Evolutionary conservation across 2,329 filamentous ascomycete genomes (phyloP), one percentile per base, ranked within the genome.

Genomic region (Beauveria brongniartii): DNA sequence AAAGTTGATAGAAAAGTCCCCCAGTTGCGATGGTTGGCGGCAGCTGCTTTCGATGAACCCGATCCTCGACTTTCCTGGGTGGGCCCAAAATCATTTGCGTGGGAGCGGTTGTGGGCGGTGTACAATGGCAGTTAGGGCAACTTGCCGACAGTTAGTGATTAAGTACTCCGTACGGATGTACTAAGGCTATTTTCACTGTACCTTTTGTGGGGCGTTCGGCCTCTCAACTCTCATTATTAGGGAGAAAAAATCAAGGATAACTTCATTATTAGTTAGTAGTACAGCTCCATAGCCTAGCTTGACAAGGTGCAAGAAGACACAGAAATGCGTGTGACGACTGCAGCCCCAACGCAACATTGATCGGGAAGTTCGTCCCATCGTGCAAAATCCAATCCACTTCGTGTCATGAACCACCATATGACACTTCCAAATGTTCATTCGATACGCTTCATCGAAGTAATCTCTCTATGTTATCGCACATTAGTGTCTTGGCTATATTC

Each of bases 121-220:
- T 71, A 41, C 5, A 7, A 5, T 26, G 78, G 78, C 78, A 80
- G 72, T 78, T 80, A 77, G 77, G 77, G 77, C 66, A 67, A 44
- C 34, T 46, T 59, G 37, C 18, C 5, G 26, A 37, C 22, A 41
- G 54, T 44, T 10, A 24, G 34, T 24, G 43, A 10, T 40, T 14
- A 20, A 14, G 12, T 24, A 24, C 24, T 22, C 22, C 22, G 22
- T 22, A 22, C 22, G n/a, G n/a, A n/a, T n/a, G 22, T 41, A 24
- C 3, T 24, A 24, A 24, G 10, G 14, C 48, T 9, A 6, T 30
- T 37, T 37, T 37, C 34, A 16, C 2, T 14, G 34, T 37, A 6
- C 34, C 12, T 37, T 37, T 37, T 37, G 12, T 37, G 34, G 34
- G 34, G 14, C 34, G 14, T 10, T 16, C 34, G 34, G 12, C 14